Evolutionary conservation across 805 yeast species (phyloP).

Genomic region (Starmerella stellata): DNA sequence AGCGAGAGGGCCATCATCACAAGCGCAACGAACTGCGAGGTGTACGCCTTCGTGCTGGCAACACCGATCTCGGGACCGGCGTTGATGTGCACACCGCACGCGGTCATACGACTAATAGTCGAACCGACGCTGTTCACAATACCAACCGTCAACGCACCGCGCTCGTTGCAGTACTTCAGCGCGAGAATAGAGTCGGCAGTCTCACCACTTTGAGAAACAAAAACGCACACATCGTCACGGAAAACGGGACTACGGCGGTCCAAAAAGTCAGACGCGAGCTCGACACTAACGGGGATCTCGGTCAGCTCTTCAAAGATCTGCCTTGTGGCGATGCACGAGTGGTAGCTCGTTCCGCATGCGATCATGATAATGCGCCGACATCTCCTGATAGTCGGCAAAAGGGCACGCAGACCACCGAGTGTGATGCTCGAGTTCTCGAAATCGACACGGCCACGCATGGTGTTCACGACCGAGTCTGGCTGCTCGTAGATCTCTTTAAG

Average conservation of each 20-base stretch:
- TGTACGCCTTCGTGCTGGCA: slow-evolving; percentile 96
- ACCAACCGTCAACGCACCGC: slow-evolving; percentile 95
- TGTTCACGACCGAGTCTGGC: slow-evolving; percentile 93
- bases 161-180: slow-evolving; percentile 81
- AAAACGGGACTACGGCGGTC: slow-evolving; percentile 94
- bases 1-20: slow-evolving; percentile 94
- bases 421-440: slow-evolving; percentile 59
- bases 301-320: slow-evolving; percentile 91
- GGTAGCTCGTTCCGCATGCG: slow-evolving; percentile 98
- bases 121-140: slow-evolving; percentile 96
- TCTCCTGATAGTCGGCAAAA: slow-evolving; percentile 75
- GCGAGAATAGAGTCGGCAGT: slow-evolving; percentile 96
- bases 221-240: slow-evolving; percentile 93
- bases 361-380: slow-evolving; percentile 93
- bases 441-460: slow-evolving; percentile 98
- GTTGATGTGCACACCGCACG: slow-evolving; percentile 97
- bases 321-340: slow-evolving; percentile 93
- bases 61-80: slow-evolving; percentile 99
- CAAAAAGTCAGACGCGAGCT: slow-evolving; percentile 27
- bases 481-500: slow-evolving; percentile 97
- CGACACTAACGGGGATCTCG: slow-evolving; percentile 30
- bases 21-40: slow-evolving; percentile 92
- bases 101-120: slow-evolving; percentile 86
- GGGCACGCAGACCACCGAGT: slow-evolving; percentile 76
- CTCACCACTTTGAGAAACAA: slow-evolving; percentile 97